Base-by-base conservation (phyloP, 331 rosid species). In the Rosa hybrid region DNA sequence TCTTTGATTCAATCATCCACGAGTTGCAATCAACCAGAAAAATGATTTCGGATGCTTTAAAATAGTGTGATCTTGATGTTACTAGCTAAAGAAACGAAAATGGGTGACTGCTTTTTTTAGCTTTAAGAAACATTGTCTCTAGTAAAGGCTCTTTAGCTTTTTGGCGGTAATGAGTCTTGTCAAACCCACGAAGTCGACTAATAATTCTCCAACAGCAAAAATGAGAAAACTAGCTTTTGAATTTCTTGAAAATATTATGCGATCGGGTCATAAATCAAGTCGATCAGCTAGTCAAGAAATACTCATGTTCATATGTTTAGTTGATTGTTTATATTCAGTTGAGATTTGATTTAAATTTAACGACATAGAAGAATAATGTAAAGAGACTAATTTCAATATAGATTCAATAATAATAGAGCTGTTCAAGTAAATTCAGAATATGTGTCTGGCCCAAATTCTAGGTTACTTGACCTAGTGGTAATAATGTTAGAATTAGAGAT, bases 1-100 rank as follows among this genome's bases (percentile, higher is more conserved):
- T 69, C 74, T 69, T 18, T 44, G 27, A 45, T 70, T 44, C 74
- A n/a, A 44, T 70, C 72, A 68, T 44, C 74, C 48, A n/a, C 13
- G 54, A 45, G 74, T 73, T 73, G 5, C 77, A 20, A 30, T 72
- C 63, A 51, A 53, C 18, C 77, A 1, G 27, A 30, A 38, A 73
- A 51, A 51, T 73, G 65, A 73, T 73, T 34, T 50, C 30, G 64
- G 65, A 7, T 51, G 65, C 48, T 10, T 68, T 68, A 68, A 68
- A 68, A 20, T 41, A 68, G 38, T 68, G 50, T 18, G 8, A 38
- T 68, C 27, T 17, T 68, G 12, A 38, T 34, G 46, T 65, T 16
- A 34, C 21, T 38, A 3, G 71, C 71, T 34, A 34, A 34, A 65
- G 45, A 65, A 38, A 65, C 46, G 13, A 34, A 65, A 65, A 8